These are phyloP conservation scores for Spongispora temasekensis DNA, from an alignment of 1,284 basidiomycete genomes.

Conservation along the genomic window DNA sequence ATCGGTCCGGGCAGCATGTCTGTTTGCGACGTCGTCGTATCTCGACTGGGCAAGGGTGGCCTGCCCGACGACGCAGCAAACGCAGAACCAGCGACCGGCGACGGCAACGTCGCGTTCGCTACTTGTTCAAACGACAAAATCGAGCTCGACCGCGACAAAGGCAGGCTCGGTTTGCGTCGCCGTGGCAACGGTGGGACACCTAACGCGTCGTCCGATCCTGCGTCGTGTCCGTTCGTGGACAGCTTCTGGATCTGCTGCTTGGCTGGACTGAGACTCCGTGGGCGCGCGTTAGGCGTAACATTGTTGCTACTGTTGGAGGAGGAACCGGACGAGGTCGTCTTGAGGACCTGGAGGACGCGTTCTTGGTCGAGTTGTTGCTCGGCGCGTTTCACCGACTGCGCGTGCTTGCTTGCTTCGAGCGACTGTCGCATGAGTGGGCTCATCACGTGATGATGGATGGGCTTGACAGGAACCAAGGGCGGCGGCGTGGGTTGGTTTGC, in stretches of 20 bases:
- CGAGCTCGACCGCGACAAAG: slow-evolving; percentile 33
- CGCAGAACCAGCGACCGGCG: slow-evolving; percentile 5
- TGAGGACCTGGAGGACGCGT: slow-evolving; percentile 68
- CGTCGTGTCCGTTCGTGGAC: slow-evolving; percentile 5
- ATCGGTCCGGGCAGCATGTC: slow-evolving; percentile 8
- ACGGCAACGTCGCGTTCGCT: slow-evolving; percentile 38
- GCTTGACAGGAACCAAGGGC: slow-evolving; percentile 24
- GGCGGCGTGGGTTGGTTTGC: too few relatives aligned
- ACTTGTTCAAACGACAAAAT: slow-evolving; percentile 43
- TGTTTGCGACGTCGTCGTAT: slow-evolving; percentile 6
- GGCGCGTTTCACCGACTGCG: slow-evolving; percentile 64
- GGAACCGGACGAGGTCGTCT: slow-evolving; percentile 34
- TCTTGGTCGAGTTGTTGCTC: slow-evolving; percentile 69
- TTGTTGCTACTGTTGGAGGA: slow-evolving; percentile 9
- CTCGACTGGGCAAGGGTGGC: slow-evolving; percentile 23
- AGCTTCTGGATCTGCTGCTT: slow-evolving; percentile 40
- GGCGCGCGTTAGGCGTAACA: slow-evolving; percentile 7
- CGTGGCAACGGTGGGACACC: slow-evolving; percentile 29
- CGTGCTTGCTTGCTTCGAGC: slow-evolving; percentile 67
- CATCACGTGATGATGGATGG: slow-evolving; percentile 48
- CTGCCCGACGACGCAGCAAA: too few relatives aligned
- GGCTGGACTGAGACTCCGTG: slow-evolving; percentile 32
- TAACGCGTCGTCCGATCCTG: slow-evolving; percentile 36
- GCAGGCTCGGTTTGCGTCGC: slow-evolving; percentile 25
- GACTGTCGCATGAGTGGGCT: slow-evolving; percentile 68